Conservation (phyloP, 139 green algal genomes). For the Chlorella sp. region DNA sequence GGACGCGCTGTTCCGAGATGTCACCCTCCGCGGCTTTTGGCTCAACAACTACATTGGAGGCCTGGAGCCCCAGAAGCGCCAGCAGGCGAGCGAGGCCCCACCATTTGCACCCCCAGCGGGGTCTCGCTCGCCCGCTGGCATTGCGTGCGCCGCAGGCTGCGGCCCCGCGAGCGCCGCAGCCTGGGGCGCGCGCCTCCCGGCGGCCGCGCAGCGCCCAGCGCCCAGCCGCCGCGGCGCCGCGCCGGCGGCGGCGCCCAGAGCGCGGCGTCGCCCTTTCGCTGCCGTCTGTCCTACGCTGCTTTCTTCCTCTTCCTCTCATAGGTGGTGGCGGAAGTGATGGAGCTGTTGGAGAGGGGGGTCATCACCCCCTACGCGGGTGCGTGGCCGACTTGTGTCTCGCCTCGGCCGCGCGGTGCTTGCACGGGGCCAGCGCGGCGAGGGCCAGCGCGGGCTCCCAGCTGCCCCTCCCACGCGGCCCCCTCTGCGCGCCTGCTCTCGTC, state of each 20-base stretch:
- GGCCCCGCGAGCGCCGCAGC: background rate
- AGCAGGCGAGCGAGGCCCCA: background rate
- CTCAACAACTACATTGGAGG: constrained; percentile 1
- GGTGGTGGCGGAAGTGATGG: constrained; percentile 4
- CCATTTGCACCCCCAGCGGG: background rate
- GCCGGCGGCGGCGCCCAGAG: too few species aligned
- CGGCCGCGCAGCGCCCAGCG: background rate
- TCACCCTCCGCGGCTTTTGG: constrained; percentile 36
- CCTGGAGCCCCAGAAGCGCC: too few species aligned
- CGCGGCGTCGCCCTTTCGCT: background rate
- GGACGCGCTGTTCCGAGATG: constrained; percentile 27
- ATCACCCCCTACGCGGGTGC: constrained; percentile 29
- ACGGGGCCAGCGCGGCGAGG: background rate
- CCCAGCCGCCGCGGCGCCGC: background rate
- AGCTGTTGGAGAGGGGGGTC: constrained; percentile 20
- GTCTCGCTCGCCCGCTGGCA: background rate
- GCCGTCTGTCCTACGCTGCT: background rate
- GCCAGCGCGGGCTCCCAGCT: background rate
- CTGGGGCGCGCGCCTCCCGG: background rate
- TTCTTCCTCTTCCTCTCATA: background rate
- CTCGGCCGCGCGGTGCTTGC: background rate
- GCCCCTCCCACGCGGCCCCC: background rate
- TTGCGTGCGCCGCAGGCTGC: background rate
- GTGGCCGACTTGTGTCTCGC: background rate
- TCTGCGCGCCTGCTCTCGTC: background rate